These are phyloP conservation scores for Rubia tinctorum DNA, from an alignment of 305 asterid genomes.

Conservation along the genomic window DNA sequence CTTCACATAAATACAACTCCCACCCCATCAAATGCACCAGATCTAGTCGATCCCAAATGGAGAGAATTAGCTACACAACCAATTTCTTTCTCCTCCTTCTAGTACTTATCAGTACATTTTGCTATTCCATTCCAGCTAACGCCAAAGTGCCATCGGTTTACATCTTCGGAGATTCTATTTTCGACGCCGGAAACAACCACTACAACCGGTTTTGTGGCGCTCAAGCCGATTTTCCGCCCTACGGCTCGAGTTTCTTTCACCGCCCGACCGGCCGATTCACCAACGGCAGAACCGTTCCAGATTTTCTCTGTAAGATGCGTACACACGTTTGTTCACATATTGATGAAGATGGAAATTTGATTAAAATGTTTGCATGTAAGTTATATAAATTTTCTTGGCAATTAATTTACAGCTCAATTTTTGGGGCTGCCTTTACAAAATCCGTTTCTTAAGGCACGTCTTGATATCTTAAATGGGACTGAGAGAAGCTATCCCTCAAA, in stretches of 20 bases:
- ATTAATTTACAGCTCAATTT: constrained; percentile 45
- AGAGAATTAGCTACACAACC: constrained; percentile 16
- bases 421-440: constrained; percentile 61
- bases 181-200: constrained; percentile 82
- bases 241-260: constrained; percentile 68
- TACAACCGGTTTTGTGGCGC: constrained; percentile 46
- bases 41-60: constrained; percentile 17
- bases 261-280: constrained; percentile 89
- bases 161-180: constrained; percentile 69
- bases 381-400: background rate
- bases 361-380: background rate
- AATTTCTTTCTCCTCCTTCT: constrained; percentile 18
- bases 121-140: constrained; percentile 23
- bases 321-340: background rate
- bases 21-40: background rate
- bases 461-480: constrained; percentile 37
- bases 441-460: constrained; percentile 49
- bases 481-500: constrained; percentile 45
- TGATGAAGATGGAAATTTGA: background rate
- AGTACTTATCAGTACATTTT: background rate
- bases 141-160: constrained; percentile 50
- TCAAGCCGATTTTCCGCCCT: constrained; percentile 85
- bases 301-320: constrained; percentile 54
- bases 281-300: constrained; percentile 75
- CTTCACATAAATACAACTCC: constrained; percentile 5